Evolutionary conservation across 2,329 filamentous ascomycete genomes (phyloP), one percentile per base, ranked within the genome.

Genomic region (Colletotrichum eleusines): DNA sequence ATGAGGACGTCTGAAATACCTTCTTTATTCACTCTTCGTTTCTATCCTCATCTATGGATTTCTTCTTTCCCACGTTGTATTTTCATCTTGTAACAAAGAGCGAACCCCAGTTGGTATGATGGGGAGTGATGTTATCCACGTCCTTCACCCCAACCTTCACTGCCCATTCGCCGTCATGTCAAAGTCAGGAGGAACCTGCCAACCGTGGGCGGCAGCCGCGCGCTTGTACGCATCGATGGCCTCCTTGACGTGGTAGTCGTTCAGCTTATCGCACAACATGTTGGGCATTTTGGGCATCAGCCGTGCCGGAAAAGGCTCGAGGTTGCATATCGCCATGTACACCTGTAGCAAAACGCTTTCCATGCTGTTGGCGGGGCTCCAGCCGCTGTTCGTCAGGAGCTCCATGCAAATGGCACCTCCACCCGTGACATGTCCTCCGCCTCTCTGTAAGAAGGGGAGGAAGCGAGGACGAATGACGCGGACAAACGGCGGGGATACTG

Each of bases 391-490:
- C 1, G 94, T 97, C 72, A 97, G 85, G 5, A 96, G 85, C 80
- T 96, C 91, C 89, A 97, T 95, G 79, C 88, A 90, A 81, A 98
- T 89, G 1, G 94, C 93, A 1, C 95, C 95, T 31, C 95, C 95
- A 1, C 85, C 83, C 0, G 95, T 97, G 71, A 98, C 91, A 78
- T 97, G 93, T 0, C 94, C 94, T 31, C 95, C 95, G 26, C 94
- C 95, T 5, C 94, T 94, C 5, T 84, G 75, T 33, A 83, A 78
- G 76, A 95, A 95, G 2, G 89, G 85, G 26, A 95, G 79, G 78
- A 97, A 95, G 5, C 91, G 90, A 1, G 95, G 95, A 7, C 92
- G 89, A 63, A 97, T 87, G 20, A 97, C 90, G 8, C 95, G 91
- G 35, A 97, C 89, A 76, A 97, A 97, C 0, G 95, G 95, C 3